Base-by-base conservation (phyloP, 139 green algal species). In the Marvania coccoides region DNA sequence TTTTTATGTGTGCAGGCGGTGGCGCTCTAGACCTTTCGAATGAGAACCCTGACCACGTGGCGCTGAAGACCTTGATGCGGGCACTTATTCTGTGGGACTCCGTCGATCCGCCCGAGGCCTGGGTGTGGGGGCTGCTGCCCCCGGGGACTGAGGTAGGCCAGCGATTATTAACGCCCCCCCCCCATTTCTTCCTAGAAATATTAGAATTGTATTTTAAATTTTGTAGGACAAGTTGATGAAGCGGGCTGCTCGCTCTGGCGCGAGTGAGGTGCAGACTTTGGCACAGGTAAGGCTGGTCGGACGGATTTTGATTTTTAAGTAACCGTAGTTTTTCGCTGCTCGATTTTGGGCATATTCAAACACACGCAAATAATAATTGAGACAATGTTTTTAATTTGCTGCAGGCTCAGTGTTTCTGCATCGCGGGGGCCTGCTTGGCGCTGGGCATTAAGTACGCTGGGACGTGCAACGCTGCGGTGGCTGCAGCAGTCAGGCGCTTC, bases 361-460 rank as follows among this genome's bases (percentile, higher is more conserved):
- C n/a, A n/a, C n/a, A n/a, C n/a, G n/a, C n/a, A n/a, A n/a, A n/a
- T n/a, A n/a, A n/a, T n/a, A n/a, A n/a, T n/a, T n/a, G n/a, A n/a
- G n/a, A n/a, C n/a, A n/a, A n/a, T n/a, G n/a, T n/a, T n/a, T 47
- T 64, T 47, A 23, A 24, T 55, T 23, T 64, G 19, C 14, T 42
- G 35, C 69, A 84, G 71, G 71, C 83, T 10, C 81, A 90, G 63
- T 62, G 74, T 34, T 72, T 70, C 51, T 69, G 59, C 6, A 1
- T 91, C 10, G 78, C 89, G 3, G 93, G 93, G 1, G 89, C 83
- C 19, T 95, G 88, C 72, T 64, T 97, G 51, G 86, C 89, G 0
- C 61, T 98, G 3, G 92, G 90, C 13, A 75, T 98, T 33, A 83
- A 83, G 8, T 96, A 83, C 69, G 92, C 90, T 7, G 90, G 91